Conservation (phyloP, 768 basidiomycete genomes). For the Tulasnella sp. region DNA sequence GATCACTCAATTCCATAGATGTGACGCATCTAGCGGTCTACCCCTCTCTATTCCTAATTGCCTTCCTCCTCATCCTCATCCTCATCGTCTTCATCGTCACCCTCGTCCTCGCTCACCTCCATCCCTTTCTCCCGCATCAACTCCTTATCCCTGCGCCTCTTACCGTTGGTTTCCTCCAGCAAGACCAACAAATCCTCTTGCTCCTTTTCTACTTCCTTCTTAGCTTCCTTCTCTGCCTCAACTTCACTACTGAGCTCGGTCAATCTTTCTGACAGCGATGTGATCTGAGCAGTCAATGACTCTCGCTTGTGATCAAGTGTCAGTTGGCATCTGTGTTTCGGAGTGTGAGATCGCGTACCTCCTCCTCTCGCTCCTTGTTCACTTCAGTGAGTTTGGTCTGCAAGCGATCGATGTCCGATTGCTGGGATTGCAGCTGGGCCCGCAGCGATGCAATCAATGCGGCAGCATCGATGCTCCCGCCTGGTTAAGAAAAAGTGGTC, state of each 20-base stretch:
- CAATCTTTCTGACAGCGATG: slow-evolving; percentile 31
- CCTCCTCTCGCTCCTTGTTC: slow-evolving; percentile 27
- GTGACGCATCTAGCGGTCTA: no score
- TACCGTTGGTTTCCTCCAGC: slow-evolving; percentile 81
- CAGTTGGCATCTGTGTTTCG: background rate
- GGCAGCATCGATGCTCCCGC: slow-evolving; percentile 51
- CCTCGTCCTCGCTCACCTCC: slow-evolving; percentile 86
- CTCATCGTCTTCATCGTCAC: slow-evolving; percentile 51
- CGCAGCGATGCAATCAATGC: slow-evolving; percentile 77
- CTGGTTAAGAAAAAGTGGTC: background rate
- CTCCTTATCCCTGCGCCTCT: slow-evolving; percentile 75
- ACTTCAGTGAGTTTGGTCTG: slow-evolving; percentile 47
- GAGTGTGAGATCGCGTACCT: slow-evolving; percentile 28
- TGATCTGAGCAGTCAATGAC: slow-evolving; percentile 38
- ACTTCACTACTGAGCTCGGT: slow-evolving; percentile 31
- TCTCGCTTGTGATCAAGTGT: slow-evolving; percentile 29
- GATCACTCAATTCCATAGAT: no score
- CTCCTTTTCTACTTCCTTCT: slow-evolving; percentile 83
- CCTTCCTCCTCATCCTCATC: slow-evolving; percentile 38
- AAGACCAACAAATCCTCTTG: slow-evolving; percentile 92
- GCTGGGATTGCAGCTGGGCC: slow-evolving; percentile 64
- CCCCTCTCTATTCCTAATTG: background rate
- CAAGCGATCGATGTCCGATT: slow-evolving; percentile 57
- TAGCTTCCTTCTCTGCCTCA: slow-evolving; percentile 46
- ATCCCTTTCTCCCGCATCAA: slow-evolving; percentile 60